Evolutionary conservation across 768 basidiomycete species (phyloP), one percentile per base, ranked within the genome.

Genomic region (Austroboletus eburneus): DNA sequence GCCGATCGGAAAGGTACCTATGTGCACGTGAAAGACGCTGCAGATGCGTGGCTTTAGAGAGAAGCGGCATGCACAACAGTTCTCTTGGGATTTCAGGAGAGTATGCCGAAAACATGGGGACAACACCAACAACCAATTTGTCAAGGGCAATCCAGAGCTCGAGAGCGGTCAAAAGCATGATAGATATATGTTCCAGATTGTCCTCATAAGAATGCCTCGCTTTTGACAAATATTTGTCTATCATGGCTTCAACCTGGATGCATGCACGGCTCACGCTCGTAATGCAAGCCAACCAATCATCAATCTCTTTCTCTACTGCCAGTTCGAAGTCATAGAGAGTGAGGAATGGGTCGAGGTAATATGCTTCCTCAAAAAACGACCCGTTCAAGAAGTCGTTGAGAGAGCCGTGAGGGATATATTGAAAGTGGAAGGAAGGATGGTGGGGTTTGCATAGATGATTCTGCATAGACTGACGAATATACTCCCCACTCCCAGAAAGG

Each of bases 81-180:
- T 5, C 16, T 8, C 5, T 35, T 17, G 16, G 34, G 10, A 35
- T 18, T 17, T 35, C 34, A 18, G 34, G 34, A 35, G 34, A 35
- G 34, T 35, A 35, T 5, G n/a, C 13, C 5, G 17, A 6, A 18
- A 35, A 17, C 8, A 4, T 18, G 16, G 34, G 16, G 18, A 35
- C 34, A 17, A 17, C 5, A 5, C n/a, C 5, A 18, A 35, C 5
- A n/a, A 35, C 34, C n/a, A 35, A 13, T 18, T 10, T 35, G 17
- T 39, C 4, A 58, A 57, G 47, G 69, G 73, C 9, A 70, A 63
- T 43, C 68, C 63, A 69, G 9, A 69, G 60, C 24, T 74, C 69
- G 1, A 56, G 17, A 8, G 32, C 35, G 2, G 55, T 54, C 32
- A 77, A 57, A 38, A 77, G 52, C 65, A 77, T 71, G 2, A 69